Conservation (phyloP, 208 protist species). For the Leishmania tropica region DNA sequence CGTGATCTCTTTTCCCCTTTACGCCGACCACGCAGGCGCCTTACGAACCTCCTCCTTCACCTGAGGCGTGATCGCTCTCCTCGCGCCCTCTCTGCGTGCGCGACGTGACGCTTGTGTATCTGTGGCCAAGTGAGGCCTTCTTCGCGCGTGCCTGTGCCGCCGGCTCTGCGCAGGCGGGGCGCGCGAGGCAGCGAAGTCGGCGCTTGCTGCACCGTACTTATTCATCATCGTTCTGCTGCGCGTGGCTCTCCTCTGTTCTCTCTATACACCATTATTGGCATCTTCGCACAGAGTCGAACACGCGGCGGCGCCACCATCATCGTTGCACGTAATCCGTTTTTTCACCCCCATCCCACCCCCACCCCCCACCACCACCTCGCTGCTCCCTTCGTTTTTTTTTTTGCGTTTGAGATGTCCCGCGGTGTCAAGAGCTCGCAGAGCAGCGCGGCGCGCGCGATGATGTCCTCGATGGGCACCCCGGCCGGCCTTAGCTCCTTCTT, state of each 20-base stretch:
- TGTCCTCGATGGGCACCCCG: conserved; percentile 47
- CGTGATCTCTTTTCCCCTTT: neutral
- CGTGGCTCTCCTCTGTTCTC: neutral
- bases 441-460: conserved; percentile 56
- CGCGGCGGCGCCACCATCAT: neutral
- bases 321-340: neutral
- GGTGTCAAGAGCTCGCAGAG: conserved; percentile 60
- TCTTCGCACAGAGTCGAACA: neutral
- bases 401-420: conserved; percentile 21
- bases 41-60: neutral
- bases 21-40: neutral
- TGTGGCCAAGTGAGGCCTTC: neutral
- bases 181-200: neutral
- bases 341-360: too few relatives aligned
- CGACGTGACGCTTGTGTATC: neutral
- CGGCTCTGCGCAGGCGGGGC: neutral
- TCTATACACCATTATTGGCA: neutral
- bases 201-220: neutral
- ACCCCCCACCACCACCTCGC: neutral
- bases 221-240: neutral
- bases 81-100: neutral
- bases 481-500: conserved; percentile 75
- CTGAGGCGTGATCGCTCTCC: neutral
- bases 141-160: neutral
- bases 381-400: neutral